phyloP scores from a whole-genome alignment of 805 yeast species.

The Candida dendrica region DNA sequence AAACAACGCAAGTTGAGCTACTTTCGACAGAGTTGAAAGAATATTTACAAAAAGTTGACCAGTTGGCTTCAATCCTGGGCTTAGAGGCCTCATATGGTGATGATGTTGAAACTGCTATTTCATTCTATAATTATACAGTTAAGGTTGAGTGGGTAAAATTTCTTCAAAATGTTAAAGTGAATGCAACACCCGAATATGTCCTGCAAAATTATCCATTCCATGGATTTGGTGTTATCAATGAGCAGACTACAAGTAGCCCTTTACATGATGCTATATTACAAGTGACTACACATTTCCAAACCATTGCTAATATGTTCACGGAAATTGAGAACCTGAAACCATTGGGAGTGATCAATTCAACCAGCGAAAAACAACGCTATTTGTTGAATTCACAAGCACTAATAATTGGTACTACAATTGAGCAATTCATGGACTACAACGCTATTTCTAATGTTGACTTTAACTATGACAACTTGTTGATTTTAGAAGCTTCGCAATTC shows the following conservation, averaged over 20 bases:
- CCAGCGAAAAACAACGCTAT: slow-evolving; percentile 14
- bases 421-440: slow-evolving; percentile 5
- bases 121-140: slow-evolving; percentile 23
- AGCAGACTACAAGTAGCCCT: too few species aligned
- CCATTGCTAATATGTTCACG: slow-evolving; percentile 17
- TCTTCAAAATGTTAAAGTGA: background rate
- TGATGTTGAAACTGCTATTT: slow-evolving; percentile 28
- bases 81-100: slow-evolving; percentile 31
- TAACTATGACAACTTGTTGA: slow-evolving; percentile 23
- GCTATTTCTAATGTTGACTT: slow-evolving; percentile 11
- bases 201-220: slow-evolving; percentile 10
- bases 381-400: slow-evolving; percentile 19
- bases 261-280: background rate
- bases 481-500: slow-evolving; percentile 27
- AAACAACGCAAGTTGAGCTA: background rate
- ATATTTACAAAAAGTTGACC: slow-evolving; percentile 20
- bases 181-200: background rate
- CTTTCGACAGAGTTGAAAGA: slow-evolving; percentile 7
- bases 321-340: slow-evolving; percentile 21
- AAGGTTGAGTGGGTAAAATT: slow-evolving; percentile 7
- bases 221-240: background rate
- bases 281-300: slow-evolving; percentile 4
- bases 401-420: slow-evolving; percentile 23
- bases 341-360: slow-evolving; percentile 14
- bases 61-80: slow-evolving; percentile 22